A percentile compares a stretch with the other conserved stretches of the same genome.
These are phyloP conservation scores for Plenodomus lindquistii DNA, from an alignment of 2,329 filamentous ascomycete genomes.

Conservation along the genomic window DNA sequence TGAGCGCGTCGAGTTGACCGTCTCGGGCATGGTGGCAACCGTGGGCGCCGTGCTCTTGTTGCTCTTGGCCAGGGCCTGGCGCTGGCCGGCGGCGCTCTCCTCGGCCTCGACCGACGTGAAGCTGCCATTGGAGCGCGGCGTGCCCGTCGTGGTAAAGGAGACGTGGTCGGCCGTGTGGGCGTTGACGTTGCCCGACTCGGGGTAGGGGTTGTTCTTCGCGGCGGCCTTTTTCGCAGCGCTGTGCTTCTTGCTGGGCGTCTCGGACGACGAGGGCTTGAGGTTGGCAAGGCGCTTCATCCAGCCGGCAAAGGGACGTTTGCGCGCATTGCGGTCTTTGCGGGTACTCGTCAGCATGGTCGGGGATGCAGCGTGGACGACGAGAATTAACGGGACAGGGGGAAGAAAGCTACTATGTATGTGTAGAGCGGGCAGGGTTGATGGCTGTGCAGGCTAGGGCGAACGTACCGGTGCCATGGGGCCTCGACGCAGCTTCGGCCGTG, in stretches of 20 bases:
- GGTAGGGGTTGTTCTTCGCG: slow-evolving; percentile 89
- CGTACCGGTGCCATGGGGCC: slow-evolving; percentile 52
- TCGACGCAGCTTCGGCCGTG: slow-evolving; percentile 49
- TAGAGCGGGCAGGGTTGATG: slow-evolving; percentile 3
- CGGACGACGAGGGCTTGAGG: slow-evolving; percentile 76
- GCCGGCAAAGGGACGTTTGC: slow-evolving; percentile 83
- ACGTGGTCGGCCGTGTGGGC: slow-evolving; percentile 48
- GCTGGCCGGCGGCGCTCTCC: slow-evolving; percentile 52
- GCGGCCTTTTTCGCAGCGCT: slow-evolving; percentile 59
- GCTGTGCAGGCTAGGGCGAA: slow-evolving; percentile 26
- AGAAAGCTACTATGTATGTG: no score
- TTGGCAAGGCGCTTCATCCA: slow-evolving; percentile 94
- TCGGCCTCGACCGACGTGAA: slow-evolving; percentile 64
- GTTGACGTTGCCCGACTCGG: slow-evolving; percentile 70
- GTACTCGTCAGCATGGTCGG: slow-evolving; percentile 26
- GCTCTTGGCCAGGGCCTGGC: slow-evolving; percentile 62
- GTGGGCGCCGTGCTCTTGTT: slow-evolving; percentile 78
- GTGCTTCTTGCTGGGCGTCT: slow-evolving; percentile 52
- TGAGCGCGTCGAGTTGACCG: slow-evolving; percentile 75
- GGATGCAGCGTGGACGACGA: not conserved
- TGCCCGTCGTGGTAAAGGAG: slow-evolving; percentile 56
- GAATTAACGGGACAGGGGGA: not conserved
- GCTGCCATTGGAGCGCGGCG: slow-evolving; percentile 48
- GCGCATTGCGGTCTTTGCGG: slow-evolving; percentile 68
- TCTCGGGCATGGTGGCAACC: slow-evolving; percentile 80